Base-by-base conservation (phyloP, 2,329 filamentous ascomycete genomes). In the Epichloe aotearoae region DNA sequence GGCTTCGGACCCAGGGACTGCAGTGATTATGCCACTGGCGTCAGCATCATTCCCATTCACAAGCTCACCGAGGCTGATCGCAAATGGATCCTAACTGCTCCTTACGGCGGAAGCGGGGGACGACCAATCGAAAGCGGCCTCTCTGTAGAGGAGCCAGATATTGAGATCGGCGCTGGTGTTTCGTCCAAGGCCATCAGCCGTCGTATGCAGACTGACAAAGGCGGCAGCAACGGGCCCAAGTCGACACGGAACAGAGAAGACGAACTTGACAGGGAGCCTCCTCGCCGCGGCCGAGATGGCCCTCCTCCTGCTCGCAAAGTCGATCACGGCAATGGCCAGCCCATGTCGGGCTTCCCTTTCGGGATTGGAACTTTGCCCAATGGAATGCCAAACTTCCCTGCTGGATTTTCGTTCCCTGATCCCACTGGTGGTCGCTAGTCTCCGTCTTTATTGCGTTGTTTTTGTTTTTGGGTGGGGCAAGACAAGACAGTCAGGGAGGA, bases 1-100 rank as follows among this genome's bases (percentile, higher is more conserved):
- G 93, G 93, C 15, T 98, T 96, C 62, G 93, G 93, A 3, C 93
- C 93, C 44, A 83, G 93, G 62, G 93, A 98, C 66, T 98, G 93
- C 73, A 95, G 89, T 65, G 90, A 98, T 68, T 98, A 98, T 67
- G 78, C 83, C 57, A 93, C 84, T 11, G 93, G 93, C 47, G 77
- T 97, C 66, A 97, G 90, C 65, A 73, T 95, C 50, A 97, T 98
- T 56, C 93, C 93, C 1, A 93, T 98, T 56, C 79, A 84, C 59
- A 86, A 90, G 60, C 79, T 98, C 51, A 98, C 93, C 2, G 93
- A 98, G 59, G 93, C 93, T 26, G 93, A 98, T 69, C 82, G 88
- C 55, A 96, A 97, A 68, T 98, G 93, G 93, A 88, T 97, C 76
- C 70, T 95, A 56, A 95, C 83, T 37, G 94, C 93, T 12, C 88